Evolutionary conservation across 495 filamentous ascomycete genomes (phyloP), one percentile per base, ranked within the genome.

Genomic region (Daldinia caldariorum): DNA sequence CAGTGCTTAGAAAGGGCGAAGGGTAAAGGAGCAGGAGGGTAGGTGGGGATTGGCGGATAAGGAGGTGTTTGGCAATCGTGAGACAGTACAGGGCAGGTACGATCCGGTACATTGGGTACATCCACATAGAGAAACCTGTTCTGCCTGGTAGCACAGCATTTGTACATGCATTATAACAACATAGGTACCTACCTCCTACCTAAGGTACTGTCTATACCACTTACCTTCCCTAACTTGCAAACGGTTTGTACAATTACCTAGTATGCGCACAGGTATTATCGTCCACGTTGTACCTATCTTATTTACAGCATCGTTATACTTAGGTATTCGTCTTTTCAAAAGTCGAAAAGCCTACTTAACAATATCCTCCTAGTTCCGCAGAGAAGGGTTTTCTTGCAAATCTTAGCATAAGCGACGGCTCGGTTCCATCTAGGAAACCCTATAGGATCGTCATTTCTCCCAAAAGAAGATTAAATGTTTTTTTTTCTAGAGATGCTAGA

Each of bases 41-140:
- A 72, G 57, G 70, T 72, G 70, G 70, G 70, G 61, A 67, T 34
- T 43, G 60, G 63, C 60, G 65, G 61, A 72, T 72, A 60, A 67
- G 69, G 64, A 72, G 70, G 65, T 35, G 32, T 65, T 68, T 53
- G 67, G 16, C 37, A 65, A 65, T 72, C 65, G 70, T 72, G 65
- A 72, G 70, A 72, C 70, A 72, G 64, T 47, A 68, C 60, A 65
- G 70, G 64, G 70, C 58, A 72, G 45, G 64, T 65, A 72, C 64
- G 41, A 64, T 63, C 38, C 26, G 20, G 62, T 71, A 72, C 69
- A 39, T 63, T 63, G 43, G 68, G 58, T 61, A 70, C 67, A 39
- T 61, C 14, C 20, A 16, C n/a, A 32, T 53, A 32, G 49, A 29
- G 5, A 53, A 13, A 6, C 35, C 6, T 10, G 54, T 57, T 29